phyloP scores from a whole-genome alignment of 176 grass and related monocot species.

The Carex cristatella region DNA sequence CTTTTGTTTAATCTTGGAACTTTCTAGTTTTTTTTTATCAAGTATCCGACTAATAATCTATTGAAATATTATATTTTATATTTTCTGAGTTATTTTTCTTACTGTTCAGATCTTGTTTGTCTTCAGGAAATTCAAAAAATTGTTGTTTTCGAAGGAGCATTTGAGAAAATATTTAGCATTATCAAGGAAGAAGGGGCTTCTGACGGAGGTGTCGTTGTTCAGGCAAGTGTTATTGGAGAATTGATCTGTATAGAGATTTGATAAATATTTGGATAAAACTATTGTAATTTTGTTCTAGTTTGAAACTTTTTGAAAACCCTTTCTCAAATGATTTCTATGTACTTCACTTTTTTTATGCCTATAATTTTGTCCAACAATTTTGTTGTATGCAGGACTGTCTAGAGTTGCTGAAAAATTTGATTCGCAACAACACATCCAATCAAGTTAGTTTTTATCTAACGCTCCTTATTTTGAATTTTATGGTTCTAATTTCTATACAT shows the following conservation, averaged over 20 bases:
- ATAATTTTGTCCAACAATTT: conserved; percentile 10
- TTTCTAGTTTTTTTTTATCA: background rate
- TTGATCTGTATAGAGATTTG: background rate
- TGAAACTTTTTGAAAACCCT: background rate
- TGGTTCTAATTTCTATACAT: conserved; percentile 6
- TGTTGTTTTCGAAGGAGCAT: conserved; percentile 93
- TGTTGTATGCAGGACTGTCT: conserved; percentile 71
- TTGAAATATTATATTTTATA: background rate
- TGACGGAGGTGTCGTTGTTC: conserved; percentile 98
- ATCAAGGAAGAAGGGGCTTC: conserved; percentile 94
- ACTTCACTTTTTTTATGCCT: background rate
- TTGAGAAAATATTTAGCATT: conserved; percentile 99
- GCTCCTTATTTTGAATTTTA: conserved; percentile 24
- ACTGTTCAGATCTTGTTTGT: conserved; percentile 7
- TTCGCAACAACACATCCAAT: conserved; percentile 84
- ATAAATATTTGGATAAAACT: conserved; percentile 1
- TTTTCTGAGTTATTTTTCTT: background rate
- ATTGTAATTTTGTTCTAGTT: conserved; percentile 4
- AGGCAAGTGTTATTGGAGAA: conserved; percentile 47
- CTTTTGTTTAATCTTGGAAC: conserved; percentile 13
- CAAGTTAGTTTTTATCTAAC: conserved; percentile 44
- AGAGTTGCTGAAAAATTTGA: conserved; percentile 93
- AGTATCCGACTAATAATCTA: background rate
- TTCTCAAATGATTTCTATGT: background rate
- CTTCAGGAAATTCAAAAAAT: conserved; percentile 99